Evolutionary conservation across 495 filamentous ascomycete species (phyloP).

Genomic region (Hypomontagnella monticulosa): DNA sequence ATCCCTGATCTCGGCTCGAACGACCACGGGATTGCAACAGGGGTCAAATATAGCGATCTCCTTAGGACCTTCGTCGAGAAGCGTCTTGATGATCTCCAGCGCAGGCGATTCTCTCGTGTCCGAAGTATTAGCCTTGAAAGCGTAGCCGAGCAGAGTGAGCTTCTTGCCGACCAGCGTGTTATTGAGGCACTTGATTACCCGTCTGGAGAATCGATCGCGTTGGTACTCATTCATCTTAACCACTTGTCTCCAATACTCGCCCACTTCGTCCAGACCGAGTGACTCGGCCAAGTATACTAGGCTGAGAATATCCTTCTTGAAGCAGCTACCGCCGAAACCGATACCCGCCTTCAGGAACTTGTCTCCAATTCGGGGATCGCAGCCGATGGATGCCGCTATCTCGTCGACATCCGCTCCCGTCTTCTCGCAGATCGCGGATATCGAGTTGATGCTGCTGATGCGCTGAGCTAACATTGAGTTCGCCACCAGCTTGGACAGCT

Average conservation of each 20-base stretch:
- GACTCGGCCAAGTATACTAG: conserved; percentile 78
- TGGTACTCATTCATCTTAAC: conserved; percentile 82
- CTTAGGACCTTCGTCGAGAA: conserved; percentile 69
- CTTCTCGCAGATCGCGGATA: conserved; percentile 81
- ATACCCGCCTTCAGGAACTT: conserved; percentile 80
- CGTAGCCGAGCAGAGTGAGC: conserved; percentile 77
- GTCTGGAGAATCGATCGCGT: conserved; percentile 70
- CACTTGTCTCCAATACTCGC: conserved; percentile 78
- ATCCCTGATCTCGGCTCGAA: conserved; percentile 55
- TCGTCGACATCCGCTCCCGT: conserved; percentile 81
- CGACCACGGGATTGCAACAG: conserved; percentile 58
- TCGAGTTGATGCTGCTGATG: conserved; percentile 84
- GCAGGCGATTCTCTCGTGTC: conserved; percentile 80
- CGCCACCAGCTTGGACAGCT: conserved; percentile 81
- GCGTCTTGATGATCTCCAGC: conserved; percentile 69
- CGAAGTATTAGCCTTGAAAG: conserved; percentile 84
- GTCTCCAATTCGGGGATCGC: conserved; percentile 75
- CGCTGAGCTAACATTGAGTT: conserved; percentile 86
- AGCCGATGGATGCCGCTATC: conserved; percentile 72
- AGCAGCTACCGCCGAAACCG: conserved; percentile 85
- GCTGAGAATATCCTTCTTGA: conserved; percentile 83
- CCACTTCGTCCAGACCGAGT: conserved; percentile 75
- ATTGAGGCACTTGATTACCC: conserved; percentile 72
- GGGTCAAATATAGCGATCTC: conserved; percentile 83
- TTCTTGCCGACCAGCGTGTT: conserved; percentile 77